Percentiles rank a stretch among this genome's conserved stretches.
phyloP scores from a whole-genome alignment of 2,329 filamentous ascomycete genomes.

The Xylariaceae sp. region DNA sequence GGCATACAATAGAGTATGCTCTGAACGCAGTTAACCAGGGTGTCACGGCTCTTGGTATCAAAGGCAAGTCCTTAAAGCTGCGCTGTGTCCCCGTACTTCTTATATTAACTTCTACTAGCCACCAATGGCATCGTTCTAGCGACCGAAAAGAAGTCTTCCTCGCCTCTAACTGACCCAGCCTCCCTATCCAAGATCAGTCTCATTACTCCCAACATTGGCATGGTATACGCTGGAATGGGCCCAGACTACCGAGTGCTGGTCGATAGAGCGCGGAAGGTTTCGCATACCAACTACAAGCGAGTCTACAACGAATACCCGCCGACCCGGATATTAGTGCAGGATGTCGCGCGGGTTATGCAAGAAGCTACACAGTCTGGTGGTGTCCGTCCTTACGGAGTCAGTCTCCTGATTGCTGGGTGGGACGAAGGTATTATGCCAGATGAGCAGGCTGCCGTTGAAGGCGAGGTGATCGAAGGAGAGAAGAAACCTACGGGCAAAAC shows the following conservation, averaged over 20 bases:
- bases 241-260: slow-evolving; percentile 97
- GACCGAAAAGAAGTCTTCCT: slow-evolving; percentile 99
- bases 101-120: slow-evolving; percentile 58
- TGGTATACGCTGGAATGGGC: slow-evolving; percentile 99
- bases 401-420: slow-evolving; percentile 94
- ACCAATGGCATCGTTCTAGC: slow-evolving; percentile 99
- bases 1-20: slow-evolving; percentile 78
- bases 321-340: slow-evolving; percentile 97
- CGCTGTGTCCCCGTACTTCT: not conserved
- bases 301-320: slow-evolving; percentile 99
- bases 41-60: slow-evolving; percentile 97
- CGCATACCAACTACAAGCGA: slow-evolving; percentile 98
- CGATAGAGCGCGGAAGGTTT: slow-evolving; percentile 97
- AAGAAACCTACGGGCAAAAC: slow-evolving; percentile 85
- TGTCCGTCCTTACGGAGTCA: slow-evolving; percentile 96
- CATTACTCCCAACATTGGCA: slow-evolving; percentile 98
- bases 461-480: slow-evolving; percentile 53
- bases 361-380: slow-evolving; percentile 98
- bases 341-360: slow-evolving; percentile 97
- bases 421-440: slow-evolving; percentile 95
- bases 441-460: slow-evolving; percentile 67
- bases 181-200: slow-evolving; percentile 97
- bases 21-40: slow-evolving; percentile 99
- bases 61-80: slow-evolving; percentile 66
- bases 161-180: slow-evolving; percentile 91